Conservation (phyloP, 2,329 filamentous ascomycete genomes). For the Trichoderma asperellum region DNA sequence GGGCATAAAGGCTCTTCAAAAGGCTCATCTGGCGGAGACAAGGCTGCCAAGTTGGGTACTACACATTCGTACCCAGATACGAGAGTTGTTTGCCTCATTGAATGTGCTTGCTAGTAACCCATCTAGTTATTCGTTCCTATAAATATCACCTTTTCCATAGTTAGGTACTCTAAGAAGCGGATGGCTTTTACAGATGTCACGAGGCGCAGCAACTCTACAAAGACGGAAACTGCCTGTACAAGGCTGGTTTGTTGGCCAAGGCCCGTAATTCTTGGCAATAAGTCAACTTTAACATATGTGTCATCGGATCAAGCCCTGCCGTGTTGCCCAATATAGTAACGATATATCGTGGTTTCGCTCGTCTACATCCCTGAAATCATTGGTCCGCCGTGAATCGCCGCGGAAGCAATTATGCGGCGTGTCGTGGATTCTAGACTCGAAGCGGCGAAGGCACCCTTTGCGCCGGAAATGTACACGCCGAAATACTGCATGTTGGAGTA, state of each 20-base stretch:
- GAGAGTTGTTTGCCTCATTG: background rate
- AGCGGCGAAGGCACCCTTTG: background rate
- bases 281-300: background rate
- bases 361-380: background rate
- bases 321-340: background rate
- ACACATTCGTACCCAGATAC: no score
- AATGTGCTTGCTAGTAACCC: background rate
- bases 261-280: background rate
- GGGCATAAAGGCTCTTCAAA: background rate
- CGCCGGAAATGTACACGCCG: background rate
- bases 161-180: no score
- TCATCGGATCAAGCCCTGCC: background rate
- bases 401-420: background rate
- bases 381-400: background rate
- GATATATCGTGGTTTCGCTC: background rate
- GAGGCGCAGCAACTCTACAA: background rate
- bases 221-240: background rate
- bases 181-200: background rate
- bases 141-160: background rate
- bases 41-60: background rate
- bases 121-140: background rate
- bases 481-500: background rate
- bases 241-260: background rate
- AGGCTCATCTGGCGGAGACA: no score
- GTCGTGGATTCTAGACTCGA: background rate